phyloP scores from a whole-genome alignment of 2,329 filamentous ascomycete species.

The Colletotrichum sp. region DNA sequence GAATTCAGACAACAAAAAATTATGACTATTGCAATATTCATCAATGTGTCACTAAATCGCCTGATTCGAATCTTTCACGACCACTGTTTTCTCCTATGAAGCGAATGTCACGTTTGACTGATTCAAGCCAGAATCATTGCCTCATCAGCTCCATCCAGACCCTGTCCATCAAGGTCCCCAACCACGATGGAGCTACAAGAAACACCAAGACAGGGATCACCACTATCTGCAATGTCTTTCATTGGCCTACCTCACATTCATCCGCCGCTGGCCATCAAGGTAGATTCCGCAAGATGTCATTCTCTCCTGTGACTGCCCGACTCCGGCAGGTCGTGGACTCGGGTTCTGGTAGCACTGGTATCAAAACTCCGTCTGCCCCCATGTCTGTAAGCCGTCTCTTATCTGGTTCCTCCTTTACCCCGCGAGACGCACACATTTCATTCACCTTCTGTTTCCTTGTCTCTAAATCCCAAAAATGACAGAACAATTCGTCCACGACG shows the following conservation, averaged over 20 bases:
- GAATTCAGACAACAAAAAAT: neutral
- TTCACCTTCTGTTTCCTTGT: neutral
- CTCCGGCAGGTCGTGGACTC: neutral
- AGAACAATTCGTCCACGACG: constrained; percentile 55
- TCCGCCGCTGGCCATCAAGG: constrained; percentile 14
- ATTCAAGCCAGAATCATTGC: neutral
- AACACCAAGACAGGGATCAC: constrained; percentile 16
- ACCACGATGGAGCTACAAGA: neutral
- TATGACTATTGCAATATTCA: neutral
- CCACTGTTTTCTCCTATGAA: neutral
- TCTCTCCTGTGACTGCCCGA: neutral
- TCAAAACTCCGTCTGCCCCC: neutral
- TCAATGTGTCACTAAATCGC: neutral
- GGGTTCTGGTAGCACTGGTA: neutral
- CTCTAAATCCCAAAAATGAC: neutral
- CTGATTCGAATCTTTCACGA: neutral
- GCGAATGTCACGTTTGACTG: neutral
- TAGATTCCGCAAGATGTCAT: neutral
- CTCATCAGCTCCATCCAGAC: neutral
- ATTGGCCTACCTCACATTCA: neutral
- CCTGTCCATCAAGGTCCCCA: constrained; percentile 18
- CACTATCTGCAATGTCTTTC: neutral
- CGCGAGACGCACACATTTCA: neutral
- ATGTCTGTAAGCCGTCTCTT: neutral
- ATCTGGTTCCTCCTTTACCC: neutral